Evolutionary conservation across 202 grass and related monocot species (phyloP).

Genomic region (Musa balbisiana): DNA sequence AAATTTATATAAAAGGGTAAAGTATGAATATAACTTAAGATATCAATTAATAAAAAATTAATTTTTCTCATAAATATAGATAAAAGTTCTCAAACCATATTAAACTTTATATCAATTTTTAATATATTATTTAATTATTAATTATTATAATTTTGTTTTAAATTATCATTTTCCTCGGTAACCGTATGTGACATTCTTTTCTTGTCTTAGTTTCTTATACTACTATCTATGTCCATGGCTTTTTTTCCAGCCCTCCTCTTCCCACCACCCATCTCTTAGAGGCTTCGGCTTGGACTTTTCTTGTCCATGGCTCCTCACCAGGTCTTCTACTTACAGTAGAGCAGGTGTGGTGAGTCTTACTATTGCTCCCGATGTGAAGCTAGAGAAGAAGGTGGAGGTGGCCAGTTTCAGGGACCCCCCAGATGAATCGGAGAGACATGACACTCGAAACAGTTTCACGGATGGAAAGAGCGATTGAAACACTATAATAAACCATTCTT

Average conservation of each 20-base stretch:
- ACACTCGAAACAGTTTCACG: constrained; percentile 19
- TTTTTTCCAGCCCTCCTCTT: background rate
- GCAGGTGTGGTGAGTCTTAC: constrained; percentile 17
- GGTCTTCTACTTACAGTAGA: constrained; percentile 4
- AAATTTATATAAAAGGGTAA: too few relatives aligned
- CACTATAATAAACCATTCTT: background rate
- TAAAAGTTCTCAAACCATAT: too few relatives aligned
- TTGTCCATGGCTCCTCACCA: background rate
- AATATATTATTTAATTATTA: too few relatives aligned
- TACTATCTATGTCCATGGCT: background rate
- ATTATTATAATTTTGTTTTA: too few relatives aligned
- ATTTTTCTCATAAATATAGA: too few relatives aligned
- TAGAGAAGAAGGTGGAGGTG: background rate
- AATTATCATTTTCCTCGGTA: too few relatives aligned
- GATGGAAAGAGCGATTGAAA: constrained; percentile 20
- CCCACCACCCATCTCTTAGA: background rate
- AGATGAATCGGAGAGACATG: constrained; percentile 22
- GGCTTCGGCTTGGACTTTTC: too few relatives aligned
- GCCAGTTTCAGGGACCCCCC: constrained; percentile 24
- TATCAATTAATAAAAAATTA: too few relatives aligned
- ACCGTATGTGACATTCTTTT: too few relatives aligned
- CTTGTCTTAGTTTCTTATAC: too few relatives aligned
- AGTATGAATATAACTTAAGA: too few relatives aligned
- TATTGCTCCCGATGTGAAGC: constrained; percentile 16
- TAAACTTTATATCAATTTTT: too few relatives aligned